phyloP scores from a whole-genome alignment of 106 monocot genomes.

The Posidonia australis region DNA sequence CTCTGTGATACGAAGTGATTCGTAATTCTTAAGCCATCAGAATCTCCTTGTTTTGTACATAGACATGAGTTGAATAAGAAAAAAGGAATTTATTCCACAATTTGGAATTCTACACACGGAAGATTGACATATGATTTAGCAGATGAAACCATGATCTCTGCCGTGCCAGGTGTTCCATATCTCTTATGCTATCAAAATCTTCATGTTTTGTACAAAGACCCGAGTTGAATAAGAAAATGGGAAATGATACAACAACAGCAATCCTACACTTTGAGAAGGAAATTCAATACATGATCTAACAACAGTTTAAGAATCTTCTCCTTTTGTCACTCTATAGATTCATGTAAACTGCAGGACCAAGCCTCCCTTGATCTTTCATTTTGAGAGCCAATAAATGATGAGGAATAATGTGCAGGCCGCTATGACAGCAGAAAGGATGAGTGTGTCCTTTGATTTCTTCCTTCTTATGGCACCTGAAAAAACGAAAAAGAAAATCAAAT shows the following conservation, averaged over 20 bases:
- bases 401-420: constrained; percentile 91
- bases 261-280: neutral
- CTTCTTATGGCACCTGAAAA: constrained; percentile 77
- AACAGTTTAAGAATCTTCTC: neutral
- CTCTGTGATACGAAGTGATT: constrained; percentile 63
- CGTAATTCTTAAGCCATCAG: neutral
- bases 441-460: constrained; percentile 78
- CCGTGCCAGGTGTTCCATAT: too few species aligned
- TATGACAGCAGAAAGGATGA: constrained; percentile 88
- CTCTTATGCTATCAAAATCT: neutral
- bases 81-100: too few species aligned
- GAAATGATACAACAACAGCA: neutral
- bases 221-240: neutral
- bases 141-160: too few species aligned
- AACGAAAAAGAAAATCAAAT: neutral
- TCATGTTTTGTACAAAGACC: constrained; percentile 1
- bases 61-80: too few species aligned
- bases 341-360: neutral
- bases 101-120: too few species aligned
- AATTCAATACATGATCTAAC: too few species aligned
- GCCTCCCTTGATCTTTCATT: constrained; percentile 22
- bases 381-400: constrained; percentile 94
- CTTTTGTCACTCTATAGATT: too few species aligned
- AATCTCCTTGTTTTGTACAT: neutral
- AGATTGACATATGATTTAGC: too few species aligned